phyloP scores from a whole-genome alignment of 1,139 yeast genomes.

The Kodamaea sp. region DNA sequence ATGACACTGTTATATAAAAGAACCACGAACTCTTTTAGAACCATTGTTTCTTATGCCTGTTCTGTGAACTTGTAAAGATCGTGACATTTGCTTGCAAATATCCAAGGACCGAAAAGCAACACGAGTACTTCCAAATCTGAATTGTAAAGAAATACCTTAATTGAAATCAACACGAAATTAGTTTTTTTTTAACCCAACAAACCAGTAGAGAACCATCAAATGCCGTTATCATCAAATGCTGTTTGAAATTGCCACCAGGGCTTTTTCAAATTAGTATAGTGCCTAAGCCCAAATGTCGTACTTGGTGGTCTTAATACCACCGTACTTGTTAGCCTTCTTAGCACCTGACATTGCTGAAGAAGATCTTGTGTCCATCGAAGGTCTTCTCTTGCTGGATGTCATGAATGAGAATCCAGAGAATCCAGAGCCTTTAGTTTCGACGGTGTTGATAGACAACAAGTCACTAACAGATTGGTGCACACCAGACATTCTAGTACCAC shows the following conservation, averaged over 20 bases:
- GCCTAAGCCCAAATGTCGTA: conserved; percentile 16
- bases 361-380: conserved; percentile 6
- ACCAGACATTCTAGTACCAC: conserved; percentile 6
- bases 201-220: not conserved
- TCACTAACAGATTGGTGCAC: conserved; percentile 19
- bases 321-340: conserved; percentile 20
- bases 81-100: conserved; percentile 3
- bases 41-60: too few relatives aligned
- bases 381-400: conserved; percentile 12
- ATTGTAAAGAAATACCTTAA: conserved; percentile 1
- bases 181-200: not conserved
- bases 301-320: conserved; percentile 18
- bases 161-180: too few relatives aligned
- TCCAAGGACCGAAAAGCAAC: conserved; percentile 2
- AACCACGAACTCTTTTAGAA: conserved; percentile 10
- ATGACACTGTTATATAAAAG: conserved; percentile 11
- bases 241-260: conserved; percentile 9
- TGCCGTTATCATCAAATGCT: conserved; percentile 2
- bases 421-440: conserved; percentile 25
- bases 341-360: conserved; percentile 3
- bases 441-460: conserved; percentile 30
- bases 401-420: conserved; percentile 40
- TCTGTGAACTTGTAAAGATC: too few relatives aligned
- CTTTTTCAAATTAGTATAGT: conserved; percentile 2
- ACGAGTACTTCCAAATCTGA: conserved; percentile 1